A percentile compares a stretch with the other conserved stretches of the same genome.
phyloP scores from a whole-genome alignment of 352 stramenopile species.

The Globisporangium splendens region DNA sequence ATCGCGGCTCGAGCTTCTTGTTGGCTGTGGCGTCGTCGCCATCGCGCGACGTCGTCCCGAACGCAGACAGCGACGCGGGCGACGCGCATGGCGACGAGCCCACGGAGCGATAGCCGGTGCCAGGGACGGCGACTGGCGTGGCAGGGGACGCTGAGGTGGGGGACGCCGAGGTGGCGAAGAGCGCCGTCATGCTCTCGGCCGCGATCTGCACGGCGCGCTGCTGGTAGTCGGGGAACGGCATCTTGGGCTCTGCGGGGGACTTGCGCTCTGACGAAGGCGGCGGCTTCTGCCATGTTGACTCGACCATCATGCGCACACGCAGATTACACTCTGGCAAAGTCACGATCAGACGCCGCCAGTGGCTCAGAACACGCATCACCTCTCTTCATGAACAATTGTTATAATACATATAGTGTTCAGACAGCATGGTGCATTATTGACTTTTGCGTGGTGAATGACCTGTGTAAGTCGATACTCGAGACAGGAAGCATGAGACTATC shows the following conservation, averaged over 20 bases:
- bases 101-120: too few relatives aligned
- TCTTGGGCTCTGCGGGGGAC: not conserved
- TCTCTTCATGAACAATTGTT: too few relatives aligned
- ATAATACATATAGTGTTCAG: too few relatives aligned
- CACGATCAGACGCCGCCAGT: too few relatives aligned
- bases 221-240: slow-evolving; percentile 4
- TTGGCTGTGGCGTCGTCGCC: not conserved
- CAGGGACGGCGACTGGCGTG: too few relatives aligned
- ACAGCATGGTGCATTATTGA: too few relatives aligned
- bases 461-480: too few relatives aligned
- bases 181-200: slow-evolving; percentile 11
- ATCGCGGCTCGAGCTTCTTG: not conserved
- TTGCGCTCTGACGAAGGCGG: not conserved
- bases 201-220: slow-evolving; percentile 11
- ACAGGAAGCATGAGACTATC: too few relatives aligned
- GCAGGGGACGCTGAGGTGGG: not conserved
- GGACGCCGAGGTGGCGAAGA: slow-evolving; percentile 5
- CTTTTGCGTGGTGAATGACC: too few relatives aligned
- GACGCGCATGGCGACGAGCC: not conserved
- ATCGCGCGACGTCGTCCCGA: not conserved
- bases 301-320: not conserved
- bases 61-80: not conserved
- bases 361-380: too few relatives aligned
- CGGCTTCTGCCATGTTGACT: not conserved
- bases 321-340: too few relatives aligned